Evolutionary conservation across 2,329 filamentous ascomycete species (phyloP), one percentile per base, ranked within the genome.

Genomic region (Ascochyta clinopodiicola): DNA sequence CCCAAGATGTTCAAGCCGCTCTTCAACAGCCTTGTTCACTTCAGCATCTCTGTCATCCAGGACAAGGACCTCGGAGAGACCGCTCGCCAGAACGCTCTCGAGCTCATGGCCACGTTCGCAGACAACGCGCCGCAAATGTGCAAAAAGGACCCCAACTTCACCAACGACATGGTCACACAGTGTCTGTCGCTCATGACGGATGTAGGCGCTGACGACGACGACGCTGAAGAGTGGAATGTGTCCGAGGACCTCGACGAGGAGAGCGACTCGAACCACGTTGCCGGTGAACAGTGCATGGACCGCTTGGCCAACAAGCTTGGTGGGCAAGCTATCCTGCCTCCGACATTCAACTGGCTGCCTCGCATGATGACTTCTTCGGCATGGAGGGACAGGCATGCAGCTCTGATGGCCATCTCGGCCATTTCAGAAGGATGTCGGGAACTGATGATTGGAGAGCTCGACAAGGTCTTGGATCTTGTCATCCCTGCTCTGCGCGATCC

Each of bases 131-230:
- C 95, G 4, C 89, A 89, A 34, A 94, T 98, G 88, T 98, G 95
- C 81, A 91, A 89, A 73, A 97, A 96, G 75, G 94, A 99, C 72
- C 78, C 87, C n/a, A 89, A 87, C 10, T 99, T 96, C 78, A 95
- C 93, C 2, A 88, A 86, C 57, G 92, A 97, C 62, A 99, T 99
- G 95, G 96, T 99, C 62, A 98, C 93, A 0, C 95, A 99, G 77
- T 99, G 95, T 75, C 80, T 99, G 64, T 98, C 94, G 66, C 80
- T 99, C 66, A 99, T 99, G 95, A 98, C 95, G 4, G 95, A 99
- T 73, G 88, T 99, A 58, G 95, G 93, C 35, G 84, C 88, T 59
- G 95, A 98, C 65, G 95, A 99, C 66, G 94, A 99, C 51, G 92
- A 98, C 80, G 94, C 93, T 4, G 82, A 88, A 17, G 95, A 98